Evolutionary conservation across 106 monocot genomes (phyloP).

Genomic region (Dactylorhiza incarnata): DNA sequence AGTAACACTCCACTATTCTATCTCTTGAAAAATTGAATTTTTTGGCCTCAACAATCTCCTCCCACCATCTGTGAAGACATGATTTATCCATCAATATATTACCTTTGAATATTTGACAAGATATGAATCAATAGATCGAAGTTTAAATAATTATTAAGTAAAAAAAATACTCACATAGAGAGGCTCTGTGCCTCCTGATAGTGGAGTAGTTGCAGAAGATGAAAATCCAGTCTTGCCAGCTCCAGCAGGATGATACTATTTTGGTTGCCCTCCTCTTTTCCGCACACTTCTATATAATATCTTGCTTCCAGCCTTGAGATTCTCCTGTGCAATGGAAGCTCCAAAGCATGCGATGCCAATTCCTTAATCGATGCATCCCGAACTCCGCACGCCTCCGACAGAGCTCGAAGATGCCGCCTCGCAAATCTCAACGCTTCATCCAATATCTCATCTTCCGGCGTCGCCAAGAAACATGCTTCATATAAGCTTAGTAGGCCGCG

Average conservation of each 20-base stretch:
- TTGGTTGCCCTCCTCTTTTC: not conserved
- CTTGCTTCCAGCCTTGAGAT: slow-evolving; percentile 6
- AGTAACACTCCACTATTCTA: slow-evolving; percentile 9
- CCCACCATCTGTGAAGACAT: slow-evolving; percentile 14
- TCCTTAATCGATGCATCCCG: not conserved
- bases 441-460: not conserved
- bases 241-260: slow-evolving; percentile 12
- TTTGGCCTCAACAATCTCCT: not conserved
- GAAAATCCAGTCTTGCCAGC: slow-evolving; percentile 14
- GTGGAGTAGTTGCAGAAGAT: slow-evolving; percentile 12
- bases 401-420: not conserved
- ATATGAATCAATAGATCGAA: not conserved
- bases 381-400: not conserved
- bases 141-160: not conserved
- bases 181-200: slow-evolving; percentile 9
- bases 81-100: not conserved
- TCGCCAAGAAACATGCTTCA: slow-evolving; percentile 5
- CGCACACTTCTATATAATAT: not conserved
- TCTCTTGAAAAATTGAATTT: slow-evolving; percentile 6
- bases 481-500: slow-evolving; percentile 10
- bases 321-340: not conserved
- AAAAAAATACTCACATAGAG: slow-evolving; percentile 8
- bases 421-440: slow-evolving; percentile 12
- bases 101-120: not conserved
- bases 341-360: slow-evolving; percentile 5